A percentile compares a stretch with the other conserved stretches of the same genome.
Evolutionary conservation across 306 rosid species (phyloP).

Genomic region (cucumber (Cucumis sativus)): DNA sequence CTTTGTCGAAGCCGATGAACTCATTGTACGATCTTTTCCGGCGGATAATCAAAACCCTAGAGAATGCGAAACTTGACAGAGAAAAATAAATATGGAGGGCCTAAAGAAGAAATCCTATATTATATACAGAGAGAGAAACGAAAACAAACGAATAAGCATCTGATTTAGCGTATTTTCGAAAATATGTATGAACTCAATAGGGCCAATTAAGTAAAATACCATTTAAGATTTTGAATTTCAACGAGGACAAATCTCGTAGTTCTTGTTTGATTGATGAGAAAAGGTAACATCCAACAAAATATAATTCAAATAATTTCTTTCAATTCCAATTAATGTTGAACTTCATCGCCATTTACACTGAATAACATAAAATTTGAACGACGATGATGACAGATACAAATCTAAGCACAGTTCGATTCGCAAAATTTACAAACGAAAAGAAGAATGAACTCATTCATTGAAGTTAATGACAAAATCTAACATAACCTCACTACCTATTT

Average conservation of each 20-base stretch:
- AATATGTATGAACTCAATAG: neutral
- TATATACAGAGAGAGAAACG: neutral
- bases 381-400: neutral
- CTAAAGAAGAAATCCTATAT: neutral
- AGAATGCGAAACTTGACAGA: neutral
- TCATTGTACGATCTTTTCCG: neutral
- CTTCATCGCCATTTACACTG: neutral
- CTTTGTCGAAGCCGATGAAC: constrained; percentile 1
- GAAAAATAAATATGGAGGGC: neutral
- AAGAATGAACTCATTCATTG: neutral
- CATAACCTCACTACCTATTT: neutral
- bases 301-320: neutral
- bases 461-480: neutral
- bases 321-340: neutral
- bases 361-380: no score
- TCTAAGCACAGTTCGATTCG: neutral
- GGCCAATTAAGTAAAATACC: neutral
- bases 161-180: neutral
- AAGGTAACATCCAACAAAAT: neutral
- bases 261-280: neutral
- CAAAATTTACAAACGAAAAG: neutral
- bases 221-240: neutral
- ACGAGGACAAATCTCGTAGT: neutral
- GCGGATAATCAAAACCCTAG: constrained; percentile 1
- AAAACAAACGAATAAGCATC: neutral